phyloP scores from a whole-genome alignment of 768 basidiomycete species.

The Mycena polygramma region DNA sequence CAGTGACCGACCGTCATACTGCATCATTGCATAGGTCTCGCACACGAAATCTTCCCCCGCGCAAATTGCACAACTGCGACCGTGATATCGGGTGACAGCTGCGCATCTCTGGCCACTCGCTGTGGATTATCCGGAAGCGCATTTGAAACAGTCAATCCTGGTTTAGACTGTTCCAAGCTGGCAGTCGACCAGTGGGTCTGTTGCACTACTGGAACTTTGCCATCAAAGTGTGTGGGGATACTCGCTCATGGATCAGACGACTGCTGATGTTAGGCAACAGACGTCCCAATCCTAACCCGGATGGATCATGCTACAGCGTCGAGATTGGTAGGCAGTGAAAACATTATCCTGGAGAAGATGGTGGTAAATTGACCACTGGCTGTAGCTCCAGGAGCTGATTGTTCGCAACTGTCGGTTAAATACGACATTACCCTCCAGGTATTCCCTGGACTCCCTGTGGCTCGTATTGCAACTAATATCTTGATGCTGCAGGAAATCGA shows the following conservation, averaged over 20 bases:
- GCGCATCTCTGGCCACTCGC: slow-evolving; percentile 9
- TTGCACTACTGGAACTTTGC: slow-evolving; percentile 20
- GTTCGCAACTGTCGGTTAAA: slow-evolving; percentile 18
- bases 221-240: slow-evolving; percentile 11
- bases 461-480: neutral
- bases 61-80: slow-evolving; percentile 12
- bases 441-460: neutral
- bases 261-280: neutral
- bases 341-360: too few species aligned
- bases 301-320: slow-evolving; percentile 7
- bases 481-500: slow-evolving; percentile 2
- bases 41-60: slow-evolving; percentile 1
- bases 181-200: slow-evolving; percentile 21
- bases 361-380: neutral
- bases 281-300: slow-evolving; percentile 3
- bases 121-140: slow-evolving; percentile 7
- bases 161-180: slow-evolving; percentile 22
- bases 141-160: slow-evolving; percentile 11
- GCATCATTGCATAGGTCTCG: neutral
- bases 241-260: neutral
- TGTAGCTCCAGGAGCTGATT: slow-evolving; percentile 4
- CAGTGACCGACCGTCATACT: too few species aligned
- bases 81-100: slow-evolving; percentile 10
- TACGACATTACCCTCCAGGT: slow-evolving; percentile 23
- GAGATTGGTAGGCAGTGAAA: neutral